Base-by-base conservation (phyloP, 257 asterid genomes). In the Lavandula angustifolia region DNA sequence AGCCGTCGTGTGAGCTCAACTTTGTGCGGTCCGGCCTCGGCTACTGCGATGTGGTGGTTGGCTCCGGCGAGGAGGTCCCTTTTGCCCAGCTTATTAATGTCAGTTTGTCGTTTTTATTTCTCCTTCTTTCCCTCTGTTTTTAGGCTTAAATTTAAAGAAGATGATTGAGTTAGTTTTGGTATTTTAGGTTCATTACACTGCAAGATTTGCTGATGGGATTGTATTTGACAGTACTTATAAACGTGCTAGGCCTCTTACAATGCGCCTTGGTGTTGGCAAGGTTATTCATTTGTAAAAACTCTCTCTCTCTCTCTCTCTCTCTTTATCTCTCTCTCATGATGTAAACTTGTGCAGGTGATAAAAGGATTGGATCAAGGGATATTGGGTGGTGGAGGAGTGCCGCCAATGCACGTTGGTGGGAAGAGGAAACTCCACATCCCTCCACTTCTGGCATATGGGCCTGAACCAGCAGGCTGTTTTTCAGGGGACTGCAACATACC, bases 401-500 rank as follows among this genome's bases (percentile, higher is more conserved):
- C 98, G 0, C 84, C 95, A 5, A 91, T 91, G 98, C 92, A 76
- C n/a, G 87, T 82, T 63, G 97, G 97, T 66, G 98, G 98, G 64
- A 91, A 85, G 60, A 85, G 98, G 73, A 88, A 86, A 77, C 91
- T 91, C 66, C 79, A 79, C 60, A 88, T 91, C 54, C 96, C 96
- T 74, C 98, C 98, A 58, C 73, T 75, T 0, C 73, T 91, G 70
- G 98, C 96, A 1, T 91, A 91, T 69, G 95, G 96, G 4, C 95
- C 96, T 13, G 96, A 91, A 71, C 94, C 98, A n/a, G n/a, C n/a
- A n/a, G n/a, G n/a, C n/a, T n/a, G n/a, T n/a, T n/a, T n/a, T 43
- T 17, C 76, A 89, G 97, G 97, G 74, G 97, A 91, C 64, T 91
- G 97, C 77, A 91, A 87, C 75, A 82, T 91, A 57, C 97, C 97